Base-by-base conservation (phyloP, 371 early-diverging fungal genomes). In the Apophysomyces variabilis region DNA sequence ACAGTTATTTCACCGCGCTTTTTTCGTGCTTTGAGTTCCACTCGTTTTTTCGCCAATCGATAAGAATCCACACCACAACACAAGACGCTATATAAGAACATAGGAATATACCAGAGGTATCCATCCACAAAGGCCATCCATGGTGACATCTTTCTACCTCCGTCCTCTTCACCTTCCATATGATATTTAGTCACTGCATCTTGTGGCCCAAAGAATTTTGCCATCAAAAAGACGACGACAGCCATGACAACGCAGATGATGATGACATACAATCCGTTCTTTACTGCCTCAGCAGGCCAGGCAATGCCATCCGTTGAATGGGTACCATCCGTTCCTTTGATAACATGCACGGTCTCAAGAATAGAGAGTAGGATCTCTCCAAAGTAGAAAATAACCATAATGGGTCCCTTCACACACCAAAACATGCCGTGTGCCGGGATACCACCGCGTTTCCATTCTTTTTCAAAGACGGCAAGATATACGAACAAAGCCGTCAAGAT, bases 371-470 rank as follows among this genome's bases (percentile, higher is more conserved):
- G 21, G 18, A 80, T 67, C 37, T 83, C 83, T 16, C 80, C 83
- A 66, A 75, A 61, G 57, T 80, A 83, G 38, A 83, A 83, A 13
- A 80, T 80, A 8, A 75, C 66, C 83, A 80, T 80, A 50, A 83
- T 80, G 0, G 83, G 83, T 5, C 72, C 80, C 46, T 83, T 83
- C 62, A 83, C 80, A 45, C 77, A 83, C 83, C 83, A 83, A 65
- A 83, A 83, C 80, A 83, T 80, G 57, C 79, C 79, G 54, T 83
- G 83, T 1, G 80, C 80, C 4, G 61, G 58, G 38, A 78, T 77
- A 12, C 72, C 35, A 12, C 78, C 80, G 1, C 72, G 69, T 43
- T 80, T 70, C 79, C 77, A 83, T 63, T 83, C 77, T 1, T 60
- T 36, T 9, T 75, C 56, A 60, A 73, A 83, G 12, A 83, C 73